Evolutionary conservation across 352 stramenopile genomes (phyloP).

Genomic region (Globisporangium spinosum): DNA sequence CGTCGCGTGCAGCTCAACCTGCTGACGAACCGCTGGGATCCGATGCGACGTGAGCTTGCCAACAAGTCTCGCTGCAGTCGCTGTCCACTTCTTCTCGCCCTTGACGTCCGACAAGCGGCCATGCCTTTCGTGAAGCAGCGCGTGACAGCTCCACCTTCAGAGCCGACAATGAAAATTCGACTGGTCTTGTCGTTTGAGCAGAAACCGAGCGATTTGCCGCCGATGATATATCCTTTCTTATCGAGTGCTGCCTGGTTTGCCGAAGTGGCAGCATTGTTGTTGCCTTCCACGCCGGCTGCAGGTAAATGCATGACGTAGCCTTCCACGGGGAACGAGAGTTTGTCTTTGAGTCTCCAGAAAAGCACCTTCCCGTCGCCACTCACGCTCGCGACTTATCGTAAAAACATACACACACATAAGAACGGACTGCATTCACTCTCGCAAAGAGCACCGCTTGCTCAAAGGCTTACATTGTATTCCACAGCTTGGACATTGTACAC

Average conservation of each 20-base stretch:
- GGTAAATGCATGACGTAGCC: constrained; percentile 75
- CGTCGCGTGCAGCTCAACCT: constrained; percentile 65
- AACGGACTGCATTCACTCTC: neutral
- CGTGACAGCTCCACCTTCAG: constrained; percentile 62
- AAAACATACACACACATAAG: neutral
- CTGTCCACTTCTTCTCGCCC: constrained; percentile 78
- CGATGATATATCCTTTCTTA: constrained; percentile 31
- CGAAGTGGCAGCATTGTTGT: constrained; percentile 11
- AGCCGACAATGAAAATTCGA: constrained; percentile 69
- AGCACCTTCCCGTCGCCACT: constrained; percentile 84
- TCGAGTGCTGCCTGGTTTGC: neutral
- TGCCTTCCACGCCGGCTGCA: constrained; percentile 6
- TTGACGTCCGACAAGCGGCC: constrained; percentile 60
- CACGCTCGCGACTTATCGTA: constrained; percentile 58
- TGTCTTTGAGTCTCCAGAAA: constrained; percentile 86
- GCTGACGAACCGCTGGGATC: constrained; percentile 46
- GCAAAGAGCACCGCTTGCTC: neutral
- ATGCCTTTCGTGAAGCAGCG: constrained; percentile 60
- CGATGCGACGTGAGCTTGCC: constrained; percentile 44
- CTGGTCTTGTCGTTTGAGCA: constrained; percentile 64
- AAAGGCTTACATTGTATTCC: constrained; percentile 59
- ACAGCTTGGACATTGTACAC: constrained; percentile 69
- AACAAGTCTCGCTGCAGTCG: constrained; percentile 55
- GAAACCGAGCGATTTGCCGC: constrained; percentile 64
- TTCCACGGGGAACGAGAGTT: constrained; percentile 80